Conservation (phyloP, 2,329 filamentous ascomycete genomes). For the Emergomyces africanus region DNA sequence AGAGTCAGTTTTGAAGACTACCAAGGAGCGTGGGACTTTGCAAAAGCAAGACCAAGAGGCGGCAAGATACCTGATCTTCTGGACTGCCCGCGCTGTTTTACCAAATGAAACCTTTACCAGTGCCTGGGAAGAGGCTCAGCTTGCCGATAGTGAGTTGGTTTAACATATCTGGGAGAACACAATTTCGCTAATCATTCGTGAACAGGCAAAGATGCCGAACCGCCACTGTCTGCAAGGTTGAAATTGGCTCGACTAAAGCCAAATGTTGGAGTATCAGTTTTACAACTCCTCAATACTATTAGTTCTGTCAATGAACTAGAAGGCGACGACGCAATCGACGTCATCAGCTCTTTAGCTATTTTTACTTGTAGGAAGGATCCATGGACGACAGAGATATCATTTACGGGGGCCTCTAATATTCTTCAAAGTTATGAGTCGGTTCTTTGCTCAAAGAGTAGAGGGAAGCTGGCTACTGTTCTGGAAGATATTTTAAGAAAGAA, state of each 20-base stretch:
- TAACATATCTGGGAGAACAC: background rate
- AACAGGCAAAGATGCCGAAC: constrained; percentile 11
- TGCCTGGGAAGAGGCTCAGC: constrained; percentile 15
- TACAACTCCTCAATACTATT: constrained; percentile 13
- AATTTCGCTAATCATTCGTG: background rate
- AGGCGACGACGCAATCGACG: constrained; percentile 12
- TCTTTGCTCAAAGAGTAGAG: constrained; percentile 1
- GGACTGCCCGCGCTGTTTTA: constrained; percentile 20
- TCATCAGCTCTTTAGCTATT: constrained; percentile 22
- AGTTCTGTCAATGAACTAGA: constrained; percentile 13
- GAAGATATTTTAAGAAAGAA: constrained; percentile 18
- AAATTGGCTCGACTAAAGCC: constrained; percentile 16
- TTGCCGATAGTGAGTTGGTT: constrained; percentile 8
- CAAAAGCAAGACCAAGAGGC: constrained; percentile 15
- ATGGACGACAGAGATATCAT: constrained; percentile 22
- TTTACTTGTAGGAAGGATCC: constrained; percentile 22
- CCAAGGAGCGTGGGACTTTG: constrained; percentile 9
- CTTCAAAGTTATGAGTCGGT: constrained; percentile 9
- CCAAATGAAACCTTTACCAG: constrained; percentile 22
- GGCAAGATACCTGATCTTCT: constrained; percentile 19
- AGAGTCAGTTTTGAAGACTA: constrained; percentile 13
- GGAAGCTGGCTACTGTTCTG: constrained; percentile 13
- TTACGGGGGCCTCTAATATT: constrained; percentile 10
- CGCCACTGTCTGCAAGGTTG: constrained; percentile 9
- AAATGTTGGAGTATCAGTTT: constrained; percentile 19